Percentiles rank a stretch among this genome's conserved stretches.
Conservation (phyloP, 495 filamentous ascomycete genomes). For the Aspergillus diversus region DNA sequence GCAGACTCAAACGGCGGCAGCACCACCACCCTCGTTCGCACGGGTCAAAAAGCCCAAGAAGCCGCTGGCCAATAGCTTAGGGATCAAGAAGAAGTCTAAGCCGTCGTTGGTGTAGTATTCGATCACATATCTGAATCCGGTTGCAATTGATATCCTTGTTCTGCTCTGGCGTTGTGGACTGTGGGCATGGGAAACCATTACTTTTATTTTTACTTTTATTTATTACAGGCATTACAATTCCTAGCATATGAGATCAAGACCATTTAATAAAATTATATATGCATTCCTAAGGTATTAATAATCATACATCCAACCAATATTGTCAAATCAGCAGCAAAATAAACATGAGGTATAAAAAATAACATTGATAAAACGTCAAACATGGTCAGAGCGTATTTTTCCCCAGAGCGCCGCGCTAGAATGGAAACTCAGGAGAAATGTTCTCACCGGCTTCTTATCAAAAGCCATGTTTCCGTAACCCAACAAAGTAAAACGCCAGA, state of each 20-base stretch:
- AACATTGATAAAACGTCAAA: constrained; percentile 30
- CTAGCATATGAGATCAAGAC: too few species aligned
- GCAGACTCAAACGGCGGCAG: constrained; percentile 38
- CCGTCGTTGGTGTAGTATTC: constrained; percentile 48
- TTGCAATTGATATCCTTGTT: not conserved
- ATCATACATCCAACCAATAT: constrained; percentile 15
- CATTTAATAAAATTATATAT: too few species aligned
- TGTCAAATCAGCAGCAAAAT: constrained; percentile 14
- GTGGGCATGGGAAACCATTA: not conserved
- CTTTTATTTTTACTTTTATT: not conserved
- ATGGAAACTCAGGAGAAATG: constrained; percentile 25
- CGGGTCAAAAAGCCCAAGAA: constrained; percentile 84
- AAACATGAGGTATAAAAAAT: constrained; percentile 23
- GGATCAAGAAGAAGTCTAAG: constrained; percentile 85
- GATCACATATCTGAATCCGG: not conserved
- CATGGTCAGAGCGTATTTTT: constrained; percentile 26
- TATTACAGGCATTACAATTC: not conserved
- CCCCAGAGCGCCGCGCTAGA: constrained; percentile 43
- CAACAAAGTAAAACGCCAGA: constrained; percentile 28
- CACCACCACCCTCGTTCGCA: constrained; percentile 73
- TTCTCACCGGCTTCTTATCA: constrained; percentile 19
- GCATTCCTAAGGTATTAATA: constrained; percentile 9
- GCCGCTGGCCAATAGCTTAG: constrained; percentile 67
- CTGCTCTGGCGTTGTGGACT: constrained; percentile 2
- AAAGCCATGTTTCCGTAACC: constrained; percentile 18